Percentiles rank a stretch among this genome's conserved stretches.
phyloP scores from a whole-genome alignment of 192 early-diverging fungal species.

The Backusella psychrophila region DNA sequence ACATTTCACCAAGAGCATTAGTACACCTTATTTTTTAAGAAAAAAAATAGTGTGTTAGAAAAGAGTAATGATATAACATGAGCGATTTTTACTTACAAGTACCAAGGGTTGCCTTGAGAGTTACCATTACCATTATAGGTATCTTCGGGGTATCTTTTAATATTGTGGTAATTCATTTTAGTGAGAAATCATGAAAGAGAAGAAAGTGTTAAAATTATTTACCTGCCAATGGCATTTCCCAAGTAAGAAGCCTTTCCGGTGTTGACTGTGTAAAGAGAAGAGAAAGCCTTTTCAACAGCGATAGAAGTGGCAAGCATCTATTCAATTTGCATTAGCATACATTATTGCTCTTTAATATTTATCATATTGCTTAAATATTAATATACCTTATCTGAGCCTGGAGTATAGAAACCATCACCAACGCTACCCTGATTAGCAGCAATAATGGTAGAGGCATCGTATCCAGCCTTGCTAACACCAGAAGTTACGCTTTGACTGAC shows the following conservation, averaged over 20 bases:
- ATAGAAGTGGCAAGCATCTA: slow-evolving; percentile 35
- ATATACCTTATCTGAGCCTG: slow-evolving; percentile 31
- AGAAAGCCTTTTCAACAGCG: slow-evolving; percentile 27
- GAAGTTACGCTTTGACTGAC: slow-evolving; percentile 38
- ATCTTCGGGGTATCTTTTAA: slow-evolving; percentile 69
- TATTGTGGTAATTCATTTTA: not conserved
- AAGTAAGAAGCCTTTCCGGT: not conserved
- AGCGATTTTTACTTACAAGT: slow-evolving; percentile 48
- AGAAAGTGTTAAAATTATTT: slow-evolving; percentile 5
- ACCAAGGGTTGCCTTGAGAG: slow-evolving; percentile 74
- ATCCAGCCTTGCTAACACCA: slow-evolving; percentile 49
- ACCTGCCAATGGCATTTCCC: slow-evolving; percentile 59
- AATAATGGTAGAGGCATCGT: slow-evolving; percentile 63
- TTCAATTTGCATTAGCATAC: not conserved
- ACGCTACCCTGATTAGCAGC: slow-evolving; percentile 46
- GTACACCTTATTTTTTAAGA: slow-evolving; percentile 29
- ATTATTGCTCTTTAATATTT: not conserved
- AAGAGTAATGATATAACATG: not conserved
- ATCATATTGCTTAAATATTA: not conserved
- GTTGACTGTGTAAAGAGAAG: slow-evolving; percentile 52
- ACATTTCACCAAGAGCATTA: slow-evolving; percentile 57
- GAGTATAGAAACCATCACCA: slow-evolving; percentile 34
- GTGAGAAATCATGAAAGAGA: not conserved
- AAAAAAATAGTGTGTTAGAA: not conserved
- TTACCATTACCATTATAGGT: slow-evolving; percentile 65